Evolutionary conservation across 371 early-diverging fungal genomes (phyloP).

Genomic region (Mortierella polycephala): DNA sequence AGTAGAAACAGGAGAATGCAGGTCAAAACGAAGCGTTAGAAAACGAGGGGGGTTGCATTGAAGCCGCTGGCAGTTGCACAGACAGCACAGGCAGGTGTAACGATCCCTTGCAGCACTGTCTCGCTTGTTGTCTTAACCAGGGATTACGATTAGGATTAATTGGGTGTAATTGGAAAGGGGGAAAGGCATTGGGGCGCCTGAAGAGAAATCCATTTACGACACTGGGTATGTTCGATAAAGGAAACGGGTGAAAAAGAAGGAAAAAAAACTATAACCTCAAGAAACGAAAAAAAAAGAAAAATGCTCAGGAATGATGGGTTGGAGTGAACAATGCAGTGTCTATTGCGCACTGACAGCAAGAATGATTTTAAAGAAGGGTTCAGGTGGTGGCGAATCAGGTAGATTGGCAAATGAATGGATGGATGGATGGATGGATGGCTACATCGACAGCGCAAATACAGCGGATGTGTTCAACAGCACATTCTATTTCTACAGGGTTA

Average conservation of each 20-base stretch:
- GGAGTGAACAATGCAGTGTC: not conserved
- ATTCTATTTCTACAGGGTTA: conserved; percentile 13
- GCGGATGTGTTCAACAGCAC: conserved; percentile 3
- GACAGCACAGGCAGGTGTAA: conserved; percentile 1
- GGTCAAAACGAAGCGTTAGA: not conserved
- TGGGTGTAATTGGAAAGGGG: not conserved
- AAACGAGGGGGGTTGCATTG: not conserved
- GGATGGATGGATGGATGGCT: conserved; percentile 18
- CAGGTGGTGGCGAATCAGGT: not conserved
- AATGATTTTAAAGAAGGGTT: too few relatives aligned
- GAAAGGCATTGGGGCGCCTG: not conserved
- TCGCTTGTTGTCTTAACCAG: too few relatives aligned
- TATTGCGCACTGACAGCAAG: conserved; percentile 22
- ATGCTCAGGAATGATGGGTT: not conserved
- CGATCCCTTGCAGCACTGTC: conserved; percentile 1
- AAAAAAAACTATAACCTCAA: not conserved
- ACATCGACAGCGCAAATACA: conserved; percentile 11
- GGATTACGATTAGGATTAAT: not conserved
- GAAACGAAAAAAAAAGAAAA: not conserved
- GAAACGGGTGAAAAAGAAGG: not conserved
- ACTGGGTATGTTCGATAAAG: not conserved
- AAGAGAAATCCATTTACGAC: not conserved
- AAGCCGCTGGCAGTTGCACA: conserved; percentile 2
- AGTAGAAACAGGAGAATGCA: too few relatives aligned
- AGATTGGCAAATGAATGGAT: not conserved